Evolutionary conservation across 1,284 basidiomycete genomes (phyloP).

Genomic region (Leccinum huronense): DNA sequence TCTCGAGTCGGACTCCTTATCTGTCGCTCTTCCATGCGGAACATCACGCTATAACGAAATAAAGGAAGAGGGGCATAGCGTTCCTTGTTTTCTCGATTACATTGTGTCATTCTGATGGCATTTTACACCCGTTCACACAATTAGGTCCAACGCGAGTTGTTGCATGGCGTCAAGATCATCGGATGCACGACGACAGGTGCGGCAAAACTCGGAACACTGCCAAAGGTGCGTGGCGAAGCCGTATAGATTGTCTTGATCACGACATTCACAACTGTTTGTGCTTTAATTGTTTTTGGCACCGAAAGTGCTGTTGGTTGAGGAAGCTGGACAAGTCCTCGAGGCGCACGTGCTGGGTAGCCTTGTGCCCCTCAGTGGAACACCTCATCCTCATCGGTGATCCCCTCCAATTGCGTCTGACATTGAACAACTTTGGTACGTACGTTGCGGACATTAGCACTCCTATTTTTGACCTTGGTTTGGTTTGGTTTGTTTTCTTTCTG

Average conservation of each 20-base stretch:
- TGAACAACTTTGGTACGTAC: conserved; percentile 62
- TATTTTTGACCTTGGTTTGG: conserved; percentile 5
- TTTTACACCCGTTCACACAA: neutral
- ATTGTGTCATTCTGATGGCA: conserved; percentile 1
- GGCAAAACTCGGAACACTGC: conserved; percentile 56
- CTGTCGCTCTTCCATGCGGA: conserved; percentile 43
- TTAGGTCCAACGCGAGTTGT: conserved; percentile 40
- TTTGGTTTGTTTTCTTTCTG: conserved; percentile 24
- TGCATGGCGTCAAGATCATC: conserved; percentile 56
- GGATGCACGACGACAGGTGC: conserved; percentile 75
- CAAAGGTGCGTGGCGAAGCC: conserved; percentile 44
- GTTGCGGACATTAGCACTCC: neutral
- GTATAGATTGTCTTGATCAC: neutral
- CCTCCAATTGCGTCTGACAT: conserved; percentile 62
- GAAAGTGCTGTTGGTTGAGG: conserved; percentile 60
- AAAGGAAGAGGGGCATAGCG: conserved; percentile 36
- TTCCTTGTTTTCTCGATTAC: conserved; percentile 18
- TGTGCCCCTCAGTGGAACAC: conserved; percentile 58
- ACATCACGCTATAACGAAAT: conserved; percentile 40
- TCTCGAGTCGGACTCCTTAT: conserved; percentile 40
- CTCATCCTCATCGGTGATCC: conserved; percentile 72
- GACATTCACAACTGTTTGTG: conserved; percentile 2
- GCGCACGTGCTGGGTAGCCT: conserved; percentile 64
- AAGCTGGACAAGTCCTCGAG: conserved; percentile 77
- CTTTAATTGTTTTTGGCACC: conserved; percentile 48